phyloP scores from a whole-genome alignment of 495 filamentous ascomycete genomes.

The Neurospora sp. region DNA sequence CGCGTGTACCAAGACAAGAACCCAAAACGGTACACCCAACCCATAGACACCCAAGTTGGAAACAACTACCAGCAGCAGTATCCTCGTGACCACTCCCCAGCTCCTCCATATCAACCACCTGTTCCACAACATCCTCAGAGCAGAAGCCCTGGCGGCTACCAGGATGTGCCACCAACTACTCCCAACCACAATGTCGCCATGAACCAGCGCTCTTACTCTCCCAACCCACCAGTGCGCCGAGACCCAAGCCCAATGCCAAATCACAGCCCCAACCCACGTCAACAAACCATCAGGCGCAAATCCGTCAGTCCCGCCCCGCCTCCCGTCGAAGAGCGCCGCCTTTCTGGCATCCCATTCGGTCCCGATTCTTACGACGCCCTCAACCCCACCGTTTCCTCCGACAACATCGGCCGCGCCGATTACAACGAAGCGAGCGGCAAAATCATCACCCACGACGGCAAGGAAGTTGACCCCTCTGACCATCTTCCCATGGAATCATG shows the following conservation, averaged over 20 bases:
- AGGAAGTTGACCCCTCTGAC: conserved; percentile 85
- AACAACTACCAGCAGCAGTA: neutral
- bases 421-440: conserved; percentile 41
- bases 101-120: neutral
- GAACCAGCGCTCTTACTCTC: conserved; percentile 46
- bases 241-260: conserved; percentile 17
- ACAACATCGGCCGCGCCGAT: conserved; percentile 20
- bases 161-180: conserved; percentile 25
- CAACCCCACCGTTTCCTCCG: conserved; percentile 46
- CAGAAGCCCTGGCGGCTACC: conserved; percentile 27
- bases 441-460: conserved; percentile 75
- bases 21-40: conserved; percentile 32
- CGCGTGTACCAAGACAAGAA: conserved; percentile 38
- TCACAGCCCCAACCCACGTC: conserved; percentile 21
- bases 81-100: neutral
- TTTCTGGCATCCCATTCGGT: conserved; percentile 68
- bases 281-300: conserved; percentile 55
- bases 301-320: conserved; percentile 66
- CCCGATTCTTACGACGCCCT: conserved; percentile 78
- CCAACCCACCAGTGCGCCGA: conserved; percentile 33
- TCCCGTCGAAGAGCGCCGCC: conserved; percentile 40
- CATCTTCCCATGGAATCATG: conserved; percentile 84
- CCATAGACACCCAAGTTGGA: conserved; percentile 19
- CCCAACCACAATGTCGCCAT: conserved; percentile 22
- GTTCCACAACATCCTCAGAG: conserved; percentile 6